Percentiles rank a stretch among this genome's conserved stretches.
These are phyloP conservation scores for Entophlyctis helioformis DNA, from an alignment of 192 early-diverging fungal genomes.

Conservation along the genomic window DNA sequence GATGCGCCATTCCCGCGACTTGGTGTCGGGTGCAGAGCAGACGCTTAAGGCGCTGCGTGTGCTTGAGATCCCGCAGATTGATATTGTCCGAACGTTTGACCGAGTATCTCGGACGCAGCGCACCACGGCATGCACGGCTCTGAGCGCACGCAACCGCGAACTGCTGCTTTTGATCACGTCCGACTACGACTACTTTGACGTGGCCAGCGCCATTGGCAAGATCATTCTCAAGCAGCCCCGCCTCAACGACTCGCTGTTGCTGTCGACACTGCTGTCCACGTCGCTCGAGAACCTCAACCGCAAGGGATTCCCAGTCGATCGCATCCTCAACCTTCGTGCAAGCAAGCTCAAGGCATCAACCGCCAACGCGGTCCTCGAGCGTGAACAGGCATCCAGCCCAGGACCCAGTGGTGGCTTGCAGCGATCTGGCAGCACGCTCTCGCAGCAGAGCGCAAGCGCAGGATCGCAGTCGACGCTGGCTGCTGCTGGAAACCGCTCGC, in stretches of 20 bases:
- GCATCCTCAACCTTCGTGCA: constrained; percentile 35
- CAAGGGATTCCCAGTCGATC: constrained; percentile 62
- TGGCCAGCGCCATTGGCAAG: constrained; percentile 56
- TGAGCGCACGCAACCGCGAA: no score
- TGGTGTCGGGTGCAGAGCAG: constrained; percentile 37
- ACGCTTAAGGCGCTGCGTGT: constrained; percentile 52
- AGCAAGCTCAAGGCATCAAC: constrained; percentile 15
- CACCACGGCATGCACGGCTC: constrained; percentile 57
- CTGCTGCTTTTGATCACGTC: constrained; percentile 29
- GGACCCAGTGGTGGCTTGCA: background rate
- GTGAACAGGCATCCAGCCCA: constrained; percentile 12
- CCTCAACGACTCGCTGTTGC: constrained; percentile 67
- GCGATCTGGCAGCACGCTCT: background rate
- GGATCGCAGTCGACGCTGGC: no score
- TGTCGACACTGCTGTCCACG: constrained; percentile 61
- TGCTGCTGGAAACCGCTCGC: no score
- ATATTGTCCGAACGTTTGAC: constrained; percentile 38
- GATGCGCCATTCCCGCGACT: constrained; percentile 27
- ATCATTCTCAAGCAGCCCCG: constrained; percentile 54
- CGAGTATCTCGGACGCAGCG: constrained; percentile 30
- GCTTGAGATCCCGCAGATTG: constrained; percentile 51
- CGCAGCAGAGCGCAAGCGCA: background rate
- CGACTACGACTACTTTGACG: constrained; percentile 71
- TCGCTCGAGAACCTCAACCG: constrained; percentile 53
- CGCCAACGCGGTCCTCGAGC: constrained; percentile 1